Percentiles rank a stretch among this genome's conserved stretches.
Evolutionary conservation across 2,329 filamentous ascomycete genomes (phyloP).

Genomic region (Penicillium thymicola): DNA sequence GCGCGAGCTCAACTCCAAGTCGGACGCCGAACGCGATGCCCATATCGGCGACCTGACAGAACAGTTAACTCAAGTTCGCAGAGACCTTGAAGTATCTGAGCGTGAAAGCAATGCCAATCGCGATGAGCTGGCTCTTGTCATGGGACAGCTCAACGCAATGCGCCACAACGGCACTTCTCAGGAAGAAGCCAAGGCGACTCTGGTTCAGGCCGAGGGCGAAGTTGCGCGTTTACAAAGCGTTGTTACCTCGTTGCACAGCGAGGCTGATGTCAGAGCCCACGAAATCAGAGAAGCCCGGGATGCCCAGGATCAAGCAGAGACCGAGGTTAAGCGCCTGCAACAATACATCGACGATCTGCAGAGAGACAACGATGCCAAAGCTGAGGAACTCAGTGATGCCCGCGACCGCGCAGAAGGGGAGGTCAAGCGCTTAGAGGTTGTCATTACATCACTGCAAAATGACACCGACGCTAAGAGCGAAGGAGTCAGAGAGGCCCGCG

Average conservation of each 20-base stretch:
- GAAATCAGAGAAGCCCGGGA: conserved; percentile 23
- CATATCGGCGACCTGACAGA: conserved; percentile 46
- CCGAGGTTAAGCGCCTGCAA: conserved; percentile 28
- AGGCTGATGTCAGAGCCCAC: conserved; percentile 28
- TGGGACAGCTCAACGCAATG: conserved; percentile 44
- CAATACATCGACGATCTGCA: conserved; percentile 51
- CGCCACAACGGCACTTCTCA: conserved; percentile 37
- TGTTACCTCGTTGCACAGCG: conserved; percentile 45
- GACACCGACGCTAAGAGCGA: background rate
- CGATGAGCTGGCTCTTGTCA: conserved; percentile 42
- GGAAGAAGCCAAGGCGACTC: conserved; percentile 31
- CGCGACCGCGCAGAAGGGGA: conserved; percentile 17
- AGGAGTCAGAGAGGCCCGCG: background rate
- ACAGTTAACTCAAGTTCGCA: conserved; percentile 59
- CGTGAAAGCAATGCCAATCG: conserved; percentile 39
- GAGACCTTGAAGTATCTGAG: conserved; percentile 57
- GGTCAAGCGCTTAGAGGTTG: conserved; percentile 13
- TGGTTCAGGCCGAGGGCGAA: conserved; percentile 32
- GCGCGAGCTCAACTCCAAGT: conserved; percentile 84
- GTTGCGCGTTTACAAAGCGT: conserved; percentile 47
- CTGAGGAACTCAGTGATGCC: conserved; percentile 10
- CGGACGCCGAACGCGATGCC: conserved; percentile 59
- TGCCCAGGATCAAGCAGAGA: conserved; percentile 20
- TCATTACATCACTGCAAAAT: conserved; percentile 12
- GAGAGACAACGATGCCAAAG: conserved; percentile 24